Evolutionary conservation across 345 rosid species (phyloP), one percentile per base, ranked within the genome.

Genomic region (Stellera chamaejasme): DNA sequence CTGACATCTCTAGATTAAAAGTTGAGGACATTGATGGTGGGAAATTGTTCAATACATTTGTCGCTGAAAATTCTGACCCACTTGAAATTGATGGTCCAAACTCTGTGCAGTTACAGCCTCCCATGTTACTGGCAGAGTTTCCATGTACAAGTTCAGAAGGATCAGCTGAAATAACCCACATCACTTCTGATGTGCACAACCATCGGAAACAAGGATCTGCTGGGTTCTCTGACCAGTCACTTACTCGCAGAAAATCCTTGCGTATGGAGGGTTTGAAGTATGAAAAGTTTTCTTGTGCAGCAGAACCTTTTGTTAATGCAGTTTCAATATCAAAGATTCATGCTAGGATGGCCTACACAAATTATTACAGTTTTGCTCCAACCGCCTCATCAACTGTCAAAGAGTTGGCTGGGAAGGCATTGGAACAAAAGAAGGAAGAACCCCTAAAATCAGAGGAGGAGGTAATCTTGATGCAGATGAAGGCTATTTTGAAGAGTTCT

Each of bases 311-410:
- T 28, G 64, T 62, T 13, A 69, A 69, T 48, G 54, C 66, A 23
- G 62, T 69, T 69, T 63, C 58, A 61, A 66, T n/a, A 56, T 47
- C 60, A 13, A 65, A 67, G 55, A 58, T 59, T 44, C 81, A 67
- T 62, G 47, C 54, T 43, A 75, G 60, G 64, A 73, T 51, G 63
- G 72, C 74, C 47, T 93, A 93, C 69, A 48, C 75, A 64, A 93
- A 93, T 71, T 70, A 50, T 62, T 93, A 93, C 60, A 66, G 75
- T 61, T 87, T 86, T 80, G 96, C 94, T 57, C 80, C 58, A 67
- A 74, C 72, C 68, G 82, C 94, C 64, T 77, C 89, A 26, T 69
- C 70, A 62, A 60, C 89, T 72, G 84, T 67, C 11, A 88, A 81
- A 67, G 99, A 82, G 67, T 68, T 87, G 63, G 41, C 74, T 68